Conservation (phyloP, 805 yeast genomes). For the Kodamaea kakaduensis region DNA sequence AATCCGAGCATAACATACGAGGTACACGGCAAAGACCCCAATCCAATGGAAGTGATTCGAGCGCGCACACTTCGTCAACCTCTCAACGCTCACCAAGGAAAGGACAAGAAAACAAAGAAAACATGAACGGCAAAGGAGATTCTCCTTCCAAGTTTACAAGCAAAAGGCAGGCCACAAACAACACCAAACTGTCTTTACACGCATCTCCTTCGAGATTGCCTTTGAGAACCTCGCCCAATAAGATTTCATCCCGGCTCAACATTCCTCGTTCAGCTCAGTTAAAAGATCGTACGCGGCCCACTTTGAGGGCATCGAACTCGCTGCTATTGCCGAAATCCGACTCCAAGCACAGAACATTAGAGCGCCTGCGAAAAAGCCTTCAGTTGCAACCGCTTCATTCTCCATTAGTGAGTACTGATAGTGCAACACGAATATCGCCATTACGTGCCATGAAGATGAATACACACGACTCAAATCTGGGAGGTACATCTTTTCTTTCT, state of each 20-base stretch:
- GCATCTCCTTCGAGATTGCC: too few relatives aligned
- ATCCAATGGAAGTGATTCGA: neutral
- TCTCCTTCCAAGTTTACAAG: too few relatives aligned
- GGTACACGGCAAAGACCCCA: neutral
- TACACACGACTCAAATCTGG: neutral
- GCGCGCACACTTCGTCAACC: neutral
- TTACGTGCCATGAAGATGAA: neutral
- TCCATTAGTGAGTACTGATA: conserved; percentile 2
- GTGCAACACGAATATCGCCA: neutral
- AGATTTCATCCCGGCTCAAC: neutral
- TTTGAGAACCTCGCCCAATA: neutral
- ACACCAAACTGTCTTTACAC: too few relatives aligned
- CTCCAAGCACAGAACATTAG: too few relatives aligned
- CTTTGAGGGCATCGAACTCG: neutral
- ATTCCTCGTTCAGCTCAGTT: neutral
- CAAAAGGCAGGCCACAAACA: too few relatives aligned
- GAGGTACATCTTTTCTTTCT: neutral
- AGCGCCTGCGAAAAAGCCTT: too few relatives aligned
- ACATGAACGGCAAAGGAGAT: too few relatives aligned
- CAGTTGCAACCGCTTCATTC: conserved; percentile 7
- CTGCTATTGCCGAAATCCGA: conserved; percentile 3
- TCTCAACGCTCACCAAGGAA: conserved; percentile 3
- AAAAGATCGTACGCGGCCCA: conserved; percentile 3
- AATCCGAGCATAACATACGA: conserved; percentile 14
- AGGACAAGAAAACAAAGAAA: too few relatives aligned